A percentile compares a stretch with the other conserved stretches of the same genome.
Conservation (phyloP, 1,139 yeast genomes). For the Chernovozyma aurita region DNA sequence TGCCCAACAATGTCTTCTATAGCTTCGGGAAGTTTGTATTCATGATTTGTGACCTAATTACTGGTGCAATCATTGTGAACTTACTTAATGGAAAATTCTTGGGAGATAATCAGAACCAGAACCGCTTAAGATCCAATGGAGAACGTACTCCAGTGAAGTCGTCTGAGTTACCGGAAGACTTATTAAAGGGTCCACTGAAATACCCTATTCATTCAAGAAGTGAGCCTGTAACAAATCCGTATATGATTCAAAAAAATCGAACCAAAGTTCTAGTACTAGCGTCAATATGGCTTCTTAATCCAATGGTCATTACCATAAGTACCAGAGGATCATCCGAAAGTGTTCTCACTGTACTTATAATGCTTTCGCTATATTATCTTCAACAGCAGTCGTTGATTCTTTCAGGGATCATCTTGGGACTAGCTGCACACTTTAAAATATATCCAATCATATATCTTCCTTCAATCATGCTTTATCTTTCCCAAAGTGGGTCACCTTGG, state of each 20-base stretch:
- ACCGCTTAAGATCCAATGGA: background rate
- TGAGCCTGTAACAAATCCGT: constrained; percentile 14
- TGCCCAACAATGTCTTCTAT: constrained; percentile 59
- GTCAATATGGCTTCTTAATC: constrained; percentile 83
- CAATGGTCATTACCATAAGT: constrained; percentile 91
- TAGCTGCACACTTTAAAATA: constrained; percentile 83
- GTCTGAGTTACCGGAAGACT: too few species aligned
- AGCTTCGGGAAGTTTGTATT: constrained; percentile 79
- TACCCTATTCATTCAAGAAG: constrained; percentile 8
- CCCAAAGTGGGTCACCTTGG: constrained; percentile 19
- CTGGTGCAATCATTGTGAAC: constrained; percentile 64
- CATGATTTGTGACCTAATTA: constrained; percentile 70
- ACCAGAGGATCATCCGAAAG: constrained; percentile 95
- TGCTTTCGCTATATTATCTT: constrained; percentile 51
- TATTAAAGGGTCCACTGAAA: constrained; percentile 9
- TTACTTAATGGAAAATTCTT: constrained; percentile 15
- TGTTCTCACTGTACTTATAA: constrained; percentile 70
- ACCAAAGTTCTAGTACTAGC: constrained; percentile 37
- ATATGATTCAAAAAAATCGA: constrained; percentile 11
- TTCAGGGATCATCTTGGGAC: constrained; percentile 68
- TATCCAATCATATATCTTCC: constrained; percentile 86
- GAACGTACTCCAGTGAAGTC: too few species aligned
- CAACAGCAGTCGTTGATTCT: constrained; percentile 22
- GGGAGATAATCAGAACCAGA: background rate
- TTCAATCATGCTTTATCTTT: constrained; percentile 35